Conservation (phyloP, 331 rosid genomes). For the Quercus tomentella region DNA sequence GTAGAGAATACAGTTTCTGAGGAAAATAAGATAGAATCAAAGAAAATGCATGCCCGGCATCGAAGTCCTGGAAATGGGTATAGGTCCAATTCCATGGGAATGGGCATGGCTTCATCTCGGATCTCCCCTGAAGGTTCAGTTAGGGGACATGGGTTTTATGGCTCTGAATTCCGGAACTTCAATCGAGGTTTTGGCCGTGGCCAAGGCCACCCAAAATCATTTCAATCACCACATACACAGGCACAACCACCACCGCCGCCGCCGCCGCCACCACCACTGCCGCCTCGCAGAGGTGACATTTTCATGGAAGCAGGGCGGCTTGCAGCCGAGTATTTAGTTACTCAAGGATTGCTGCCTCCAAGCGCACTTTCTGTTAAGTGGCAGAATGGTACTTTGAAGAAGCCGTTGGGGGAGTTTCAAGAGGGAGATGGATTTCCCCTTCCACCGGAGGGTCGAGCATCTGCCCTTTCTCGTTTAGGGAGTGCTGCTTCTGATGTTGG, state of each 20-base stretch:
- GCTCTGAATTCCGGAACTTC: conserved; percentile 29
- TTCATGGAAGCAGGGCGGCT: conserved; percentile 91
- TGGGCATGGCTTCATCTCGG: conserved; percentile 34
- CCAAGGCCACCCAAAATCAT: conserved; percentile 40
- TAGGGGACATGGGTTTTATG: conserved; percentile 33
- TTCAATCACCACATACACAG: conserved; percentile 14
- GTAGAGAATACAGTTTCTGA: not conserved
- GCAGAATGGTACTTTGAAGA: conserved; percentile 47
- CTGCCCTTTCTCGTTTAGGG: conserved; percentile 70
- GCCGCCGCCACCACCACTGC: conserved; percentile 16
- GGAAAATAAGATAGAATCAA: not conserved
- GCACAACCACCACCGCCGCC: conserved; percentile 13
- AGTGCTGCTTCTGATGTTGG: conserved; percentile 27
- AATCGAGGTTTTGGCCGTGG: conserved; percentile 44
- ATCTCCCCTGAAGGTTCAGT: conserved; percentile 36
- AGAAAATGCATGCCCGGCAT: conserved; percentile 42
- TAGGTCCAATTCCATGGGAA: conserved; percentile 44
- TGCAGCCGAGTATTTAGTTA: conserved; percentile 87
- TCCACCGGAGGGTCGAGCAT: conserved; percentile 53
- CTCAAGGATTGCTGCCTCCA: conserved; percentile 76
- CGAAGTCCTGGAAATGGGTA: conserved; percentile 61
- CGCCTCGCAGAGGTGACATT: conserved; percentile 47
- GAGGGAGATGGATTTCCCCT: conserved; percentile 27
- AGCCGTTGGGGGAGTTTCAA: conserved; percentile 29
- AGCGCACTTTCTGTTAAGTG: conserved; percentile 48